Percentiles rank a stretch among this genome's conserved stretches.
Evolutionary conservation across 106 monocot genomes (phyloP).

Genomic region (Allium fistulosum): DNA sequence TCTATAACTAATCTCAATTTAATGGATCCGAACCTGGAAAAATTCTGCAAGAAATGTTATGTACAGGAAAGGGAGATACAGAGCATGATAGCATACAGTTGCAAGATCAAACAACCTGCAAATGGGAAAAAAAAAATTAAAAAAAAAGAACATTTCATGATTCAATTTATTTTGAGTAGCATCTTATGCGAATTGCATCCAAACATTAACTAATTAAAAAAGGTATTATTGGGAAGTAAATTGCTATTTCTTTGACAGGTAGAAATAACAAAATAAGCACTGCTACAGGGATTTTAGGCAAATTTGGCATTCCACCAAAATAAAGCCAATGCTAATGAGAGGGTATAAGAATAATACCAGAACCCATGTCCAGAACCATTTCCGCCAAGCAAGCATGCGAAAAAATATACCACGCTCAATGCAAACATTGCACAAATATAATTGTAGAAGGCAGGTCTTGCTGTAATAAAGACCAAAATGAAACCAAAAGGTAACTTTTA

Average conservation of each 20-base stretch:
- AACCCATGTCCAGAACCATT: slow-evolving; percentile 73
- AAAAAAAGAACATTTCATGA: neutral
- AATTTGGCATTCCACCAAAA: neutral
- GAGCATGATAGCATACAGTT: slow-evolving; percentile 72
- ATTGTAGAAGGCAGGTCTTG: slow-evolving; percentile 86
- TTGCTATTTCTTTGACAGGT: no score
- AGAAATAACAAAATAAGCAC: neutral
- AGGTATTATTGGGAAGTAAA: no score
- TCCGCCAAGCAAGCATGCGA: slow-evolving; percentile 56
- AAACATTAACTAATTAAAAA: no score
- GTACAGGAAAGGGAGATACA: slow-evolving; percentile 88
- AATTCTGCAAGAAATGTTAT: slow-evolving; percentile 85
- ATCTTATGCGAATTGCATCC: no score
- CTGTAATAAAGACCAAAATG: slow-evolving; percentile 28
- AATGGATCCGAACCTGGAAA: slow-evolving; percentile 54
- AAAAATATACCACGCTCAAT: slow-evolving; percentile 42
- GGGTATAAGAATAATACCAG: slow-evolving; percentile 41
- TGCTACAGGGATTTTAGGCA: neutral
- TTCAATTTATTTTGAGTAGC: neutral
- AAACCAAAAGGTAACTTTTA: neutral
- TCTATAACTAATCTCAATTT: no score
- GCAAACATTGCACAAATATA: slow-evolving; percentile 72
- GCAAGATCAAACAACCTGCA: slow-evolving; percentile 72
- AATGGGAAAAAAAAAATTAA: neutral
- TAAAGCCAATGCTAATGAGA: neutral